Conservation (phyloP, 345 rosid species). For the Gossypium mustelinum region DNA sequence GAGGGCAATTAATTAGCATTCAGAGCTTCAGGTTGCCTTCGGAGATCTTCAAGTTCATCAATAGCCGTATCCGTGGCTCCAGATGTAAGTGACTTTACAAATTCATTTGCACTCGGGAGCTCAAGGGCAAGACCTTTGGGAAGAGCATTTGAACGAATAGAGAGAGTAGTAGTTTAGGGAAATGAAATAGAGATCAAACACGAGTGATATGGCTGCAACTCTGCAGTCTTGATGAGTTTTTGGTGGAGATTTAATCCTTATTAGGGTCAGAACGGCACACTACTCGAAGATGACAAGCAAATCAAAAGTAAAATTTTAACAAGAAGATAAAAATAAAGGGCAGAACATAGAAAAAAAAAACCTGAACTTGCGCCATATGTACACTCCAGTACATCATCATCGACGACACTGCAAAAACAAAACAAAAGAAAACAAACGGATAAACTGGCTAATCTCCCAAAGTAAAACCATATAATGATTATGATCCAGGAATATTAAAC, state of each 20-base stretch:
- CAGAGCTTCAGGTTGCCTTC: slow-evolving; percentile 82
- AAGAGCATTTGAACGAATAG: slow-evolving; percentile 41
- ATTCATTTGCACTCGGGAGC: slow-evolving; percentile 76
- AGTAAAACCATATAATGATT: not conserved
- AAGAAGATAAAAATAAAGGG: not conserved
- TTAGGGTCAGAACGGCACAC: too few relatives aligned
- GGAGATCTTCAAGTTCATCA: slow-evolving; percentile 81
- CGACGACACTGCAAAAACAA: not conserved
- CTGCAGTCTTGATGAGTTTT: not conserved
- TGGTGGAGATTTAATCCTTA: not conserved
- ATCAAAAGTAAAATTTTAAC: not conserved
- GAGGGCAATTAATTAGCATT: slow-evolving; percentile 40
- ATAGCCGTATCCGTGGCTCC: slow-evolving; percentile 36
- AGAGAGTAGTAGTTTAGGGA: not conserved
- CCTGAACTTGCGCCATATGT: slow-evolving; percentile 58
- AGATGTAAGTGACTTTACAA: slow-evolving; percentile 33
- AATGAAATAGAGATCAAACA: not conserved
- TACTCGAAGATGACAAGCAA: not conserved
- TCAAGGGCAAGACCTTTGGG: slow-evolving; percentile 86
- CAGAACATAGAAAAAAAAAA: slow-evolving; percentile 12
- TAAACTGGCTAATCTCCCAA: not conserved
- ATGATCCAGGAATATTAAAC: not conserved
- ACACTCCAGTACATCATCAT: slow-evolving; percentile 28
- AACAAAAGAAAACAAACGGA: not conserved
- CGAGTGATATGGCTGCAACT: not conserved